Evolutionary conservation across 164 flowering plant species (phyloP), one percentile per base, ranked within the genome.

Genomic region (Vitis cinerea): DNA sequence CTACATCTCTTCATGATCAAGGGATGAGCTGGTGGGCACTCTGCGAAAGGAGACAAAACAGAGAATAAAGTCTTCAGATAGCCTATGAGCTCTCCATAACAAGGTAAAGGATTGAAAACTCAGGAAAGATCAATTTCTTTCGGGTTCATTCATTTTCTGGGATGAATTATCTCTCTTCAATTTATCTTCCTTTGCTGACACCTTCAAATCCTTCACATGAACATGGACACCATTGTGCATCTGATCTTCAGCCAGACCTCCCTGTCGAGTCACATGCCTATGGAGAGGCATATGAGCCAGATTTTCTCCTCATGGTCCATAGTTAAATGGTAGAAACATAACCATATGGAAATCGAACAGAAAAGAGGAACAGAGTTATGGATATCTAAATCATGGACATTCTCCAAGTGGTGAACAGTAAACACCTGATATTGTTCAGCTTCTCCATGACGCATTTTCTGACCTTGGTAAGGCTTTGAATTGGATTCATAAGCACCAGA

Each of bases 221-320:
- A 59, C 19, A 53, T 50, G 65, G 37, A 66, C 67, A 50, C 80
- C 82, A 70, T 59, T 44, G 51, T 71, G 10, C 15, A 60, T 58
- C 65, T 66, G 61, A 54, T 70, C 80, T 30, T 75, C 81, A 54
- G 63, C 55, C 62, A 71, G 48, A 54, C 71, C 76, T 27, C 74
- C 80, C 60, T 79, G 82, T 29, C 70, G 82, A 67, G 68, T 65
- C 51, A 68, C 51, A 64, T 52, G 63, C 73, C 73, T 85, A 66
- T 70, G 79, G 12, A 58, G 23, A 53, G 80, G 76, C 65, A 74
- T 16, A 2, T 75, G 72, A 59, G 61, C 65, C 54, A 68, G 55
- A 74, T 29, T 79, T 66, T 77, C 85, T 66, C 67, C 83, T 62
- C 37, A 47, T 13, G 76, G 74, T 19, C 65, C 50, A 65, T 73